Conservation (phyloP, 495 filamentous ascomycete species). For the Xylaria curta region DNA sequence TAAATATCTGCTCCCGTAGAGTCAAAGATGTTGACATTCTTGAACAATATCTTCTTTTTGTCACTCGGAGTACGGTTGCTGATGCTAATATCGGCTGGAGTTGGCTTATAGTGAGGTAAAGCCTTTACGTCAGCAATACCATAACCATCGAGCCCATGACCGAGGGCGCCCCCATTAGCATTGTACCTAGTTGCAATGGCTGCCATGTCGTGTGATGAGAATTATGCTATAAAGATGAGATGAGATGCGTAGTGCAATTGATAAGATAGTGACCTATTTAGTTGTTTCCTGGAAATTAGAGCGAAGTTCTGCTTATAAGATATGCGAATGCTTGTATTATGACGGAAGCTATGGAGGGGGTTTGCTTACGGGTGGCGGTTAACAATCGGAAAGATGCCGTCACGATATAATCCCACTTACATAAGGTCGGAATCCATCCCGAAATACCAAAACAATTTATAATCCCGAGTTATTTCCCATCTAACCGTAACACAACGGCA, state of each 20-base stretch:
- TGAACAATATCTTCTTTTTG: conserved; percentile 47
- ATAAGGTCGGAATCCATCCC: conserved; percentile 7
- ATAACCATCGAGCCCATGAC: conserved; percentile 20
- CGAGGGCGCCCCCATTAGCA: neutral
- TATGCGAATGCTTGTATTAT: neutral
- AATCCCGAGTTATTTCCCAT: neutral
- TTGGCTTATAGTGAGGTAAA: conserved; percentile 14
- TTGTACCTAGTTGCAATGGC: neutral
- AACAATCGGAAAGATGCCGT: conserved; percentile 17
- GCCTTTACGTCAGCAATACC: conserved; percentile 11
- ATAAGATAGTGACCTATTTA: neutral
- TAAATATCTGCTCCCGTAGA: conserved; percentile 54
- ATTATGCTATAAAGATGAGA: neutral
- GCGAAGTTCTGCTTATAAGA: neutral
- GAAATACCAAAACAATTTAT: neutral
- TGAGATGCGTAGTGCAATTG: neutral
- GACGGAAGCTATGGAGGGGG: neutral
- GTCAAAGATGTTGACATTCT: conserved; percentile 58
- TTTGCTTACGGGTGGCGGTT: neutral
- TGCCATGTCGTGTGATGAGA: neutral
- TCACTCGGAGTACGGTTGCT: conserved; percentile 11
- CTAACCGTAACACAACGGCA: neutral
- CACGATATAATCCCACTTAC: neutral
- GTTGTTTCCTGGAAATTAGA: neutral
- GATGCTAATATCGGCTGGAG: conserved; percentile 20